These are phyloP conservation scores for Suillus brevipes DNA, from an alignment of 768 basidiomycete genomes.

Conservation along the genomic window DNA sequence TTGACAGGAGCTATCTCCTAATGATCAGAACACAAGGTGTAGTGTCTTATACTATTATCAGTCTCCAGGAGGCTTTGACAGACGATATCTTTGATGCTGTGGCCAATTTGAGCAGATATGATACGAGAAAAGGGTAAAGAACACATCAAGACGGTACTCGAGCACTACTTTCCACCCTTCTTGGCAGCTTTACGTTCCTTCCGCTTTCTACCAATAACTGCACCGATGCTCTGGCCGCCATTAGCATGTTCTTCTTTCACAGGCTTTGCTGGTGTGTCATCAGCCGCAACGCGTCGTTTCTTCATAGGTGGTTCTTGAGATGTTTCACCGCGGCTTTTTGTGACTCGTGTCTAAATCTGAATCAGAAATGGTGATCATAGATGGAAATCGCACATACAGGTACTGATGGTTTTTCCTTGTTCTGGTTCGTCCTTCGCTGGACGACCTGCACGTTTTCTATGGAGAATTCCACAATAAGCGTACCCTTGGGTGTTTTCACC, in stretches of 20 bases:
- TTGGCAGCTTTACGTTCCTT: slow-evolving; percentile 55
- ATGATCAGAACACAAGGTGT: not conserved
- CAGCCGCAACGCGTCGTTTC: slow-evolving; percentile 37
- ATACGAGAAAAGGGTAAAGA: not conserved
- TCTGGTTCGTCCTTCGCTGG: slow-evolving; percentile 63
- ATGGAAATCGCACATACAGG: slow-evolving; percentile 2
- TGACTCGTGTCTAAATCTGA: slow-evolving; percentile 4
- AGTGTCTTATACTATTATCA: not conserved
- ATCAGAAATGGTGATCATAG: not conserved
- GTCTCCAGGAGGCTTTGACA: not conserved
- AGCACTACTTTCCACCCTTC: slow-evolving; percentile 4
- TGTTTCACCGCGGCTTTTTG: slow-evolving; percentile 10
- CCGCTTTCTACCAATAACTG: slow-evolving; percentile 79
- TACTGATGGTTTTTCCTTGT: slow-evolving; percentile 36
- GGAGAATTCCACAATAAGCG: slow-evolving; percentile 91
- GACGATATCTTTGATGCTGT: not conserved
- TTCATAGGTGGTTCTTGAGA: slow-evolving; percentile 40
- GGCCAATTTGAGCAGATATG: not conserved
- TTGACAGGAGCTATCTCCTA: not conserved
- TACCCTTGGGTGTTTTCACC: slow-evolving; percentile 43
- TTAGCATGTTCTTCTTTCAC: slow-evolving; percentile 22
- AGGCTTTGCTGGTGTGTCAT: slow-evolving; percentile 24
- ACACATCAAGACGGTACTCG: not conserved
- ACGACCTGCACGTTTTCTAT: slow-evolving; percentile 94
- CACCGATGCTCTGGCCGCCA: slow-evolving; percentile 52